Base-by-base conservation (phyloP, 306 rosid species). In the Malus fusca region DNA sequence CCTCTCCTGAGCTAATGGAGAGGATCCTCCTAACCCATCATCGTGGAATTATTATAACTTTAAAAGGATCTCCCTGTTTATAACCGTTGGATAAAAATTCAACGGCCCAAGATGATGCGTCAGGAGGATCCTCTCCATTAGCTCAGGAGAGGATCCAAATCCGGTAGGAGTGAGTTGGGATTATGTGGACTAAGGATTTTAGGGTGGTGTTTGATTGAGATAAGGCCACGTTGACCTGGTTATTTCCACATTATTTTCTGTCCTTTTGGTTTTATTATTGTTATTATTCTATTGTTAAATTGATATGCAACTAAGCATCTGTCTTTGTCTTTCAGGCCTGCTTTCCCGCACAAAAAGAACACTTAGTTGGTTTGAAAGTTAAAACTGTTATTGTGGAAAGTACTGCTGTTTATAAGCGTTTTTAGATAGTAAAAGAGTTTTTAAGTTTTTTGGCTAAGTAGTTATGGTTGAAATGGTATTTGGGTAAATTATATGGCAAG, bases 161-260 rank as follows among this genome's bases (percentile, higher is more conserved):
- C 26, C 26, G 26, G 26, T 26, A 28, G 5, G 23, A 74, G 77
- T 44, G 70, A 40, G 42, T 73, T 40, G 64, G 25, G 5, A 33
- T 73, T 40, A 73, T 73, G 56, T 40, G 68, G 76, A 73, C 5
- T 14, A 8, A 13, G 40, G 68, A 8, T 42, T 25, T 4, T 35
- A 37, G 23, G 76, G 52, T 25, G 25, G 76, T 60, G 43, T 23
- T 60, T 15, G 51, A 73, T 60, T 40, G 28, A 51, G 53, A 42
- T 25, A 40, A 60, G 48, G 70, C 78, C 78, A 74, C 70, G 78
- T 62, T 74, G 78, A 74, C 78, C 63, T 21, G 62, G 70, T 13
- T 51, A 63, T 30, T 13, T 28, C 70, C 70, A 44, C 70, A 73
- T 61, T 58, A n/a, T 37, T 19, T 35, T 3, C 0, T 18, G 30